Evolutionary conservation across 495 filamentous ascomycete genomes (phyloP), one percentile per base, ranked within the genome.

Genomic region (Schizothecium vesticola): DNA sequence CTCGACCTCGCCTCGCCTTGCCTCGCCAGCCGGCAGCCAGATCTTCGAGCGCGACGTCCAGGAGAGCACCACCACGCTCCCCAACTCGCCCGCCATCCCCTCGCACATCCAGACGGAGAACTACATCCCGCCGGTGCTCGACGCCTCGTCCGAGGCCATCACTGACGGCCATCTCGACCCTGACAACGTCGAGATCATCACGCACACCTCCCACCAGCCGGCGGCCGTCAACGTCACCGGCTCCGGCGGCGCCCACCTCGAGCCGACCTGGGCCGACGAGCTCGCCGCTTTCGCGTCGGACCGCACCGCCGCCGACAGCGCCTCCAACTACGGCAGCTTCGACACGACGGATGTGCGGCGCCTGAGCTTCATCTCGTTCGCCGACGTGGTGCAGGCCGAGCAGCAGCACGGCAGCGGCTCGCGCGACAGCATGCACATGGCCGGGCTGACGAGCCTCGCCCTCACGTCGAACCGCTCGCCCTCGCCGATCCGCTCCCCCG

Each of bases 41-140:
- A 97, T 97, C 73, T 97, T 97, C 78, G 93, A 97, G 82, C 91
- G 93, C 71, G 89, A 91, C 78, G 94, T 97, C 16, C 94, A 97
- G 76, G 93, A 97, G 73, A 87, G 85, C 72, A 80, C 85, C 29
- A 56, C 86, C 9, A 78, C 86, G n/a, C 74, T 83, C 8, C 88
- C 92, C 63, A 86, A 83, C 58, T 90, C 89, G 12, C 86, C 91
- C 3, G 88, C 91, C 11, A 94, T 95, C 67, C 93, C 93, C 10
- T 86, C 89, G 2, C 93, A 97, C 74, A 96, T 97, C 72, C 86
- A 89, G 69, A 96, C 91, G 28, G 93, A 97, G 77, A 93, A 97
- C 80, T 89, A 93, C 75, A 97, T 97, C 73, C 93, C 93, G 25
- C 87, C 93, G 1, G 93, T 94, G 12, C 83, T 97, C 23, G 93